These are phyloP conservation scores for Zopfia rhizophila DNA, from an alignment of 2,329 filamentous ascomycete species.

Conservation along the genomic window DNA sequence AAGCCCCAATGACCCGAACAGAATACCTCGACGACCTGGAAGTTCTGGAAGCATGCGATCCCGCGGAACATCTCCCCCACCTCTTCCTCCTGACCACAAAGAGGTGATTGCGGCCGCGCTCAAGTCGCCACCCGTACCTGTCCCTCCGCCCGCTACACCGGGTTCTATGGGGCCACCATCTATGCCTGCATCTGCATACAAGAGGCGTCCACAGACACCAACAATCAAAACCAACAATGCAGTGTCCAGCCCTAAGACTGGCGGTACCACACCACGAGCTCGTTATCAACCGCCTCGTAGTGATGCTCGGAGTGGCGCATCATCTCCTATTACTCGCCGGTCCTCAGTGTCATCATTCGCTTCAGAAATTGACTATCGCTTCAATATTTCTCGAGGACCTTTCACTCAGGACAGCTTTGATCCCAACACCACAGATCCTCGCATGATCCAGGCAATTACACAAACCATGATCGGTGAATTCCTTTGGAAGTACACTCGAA, in stretches of 20 bases:
- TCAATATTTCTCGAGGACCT: conserved; percentile 76
- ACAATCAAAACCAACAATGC: conserved; percentile 54
- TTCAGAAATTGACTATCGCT: conserved; percentile 90
- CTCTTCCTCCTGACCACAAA: conserved; percentile 83
- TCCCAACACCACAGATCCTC: conserved; percentile 79
- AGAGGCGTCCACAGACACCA: conserved; percentile 55
- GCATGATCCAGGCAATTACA: conserved; percentile 99
- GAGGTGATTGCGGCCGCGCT: conserved; percentile 83
- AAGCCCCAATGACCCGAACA: conserved; percentile 37
- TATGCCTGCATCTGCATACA: conserved; percentile 80
- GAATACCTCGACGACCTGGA: conserved; percentile 67
- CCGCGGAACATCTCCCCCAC: conserved; percentile 67
- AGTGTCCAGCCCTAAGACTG: conserved; percentile 55
- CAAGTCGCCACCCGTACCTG: conserved; percentile 58
- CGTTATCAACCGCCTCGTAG: conserved; percentile 55
- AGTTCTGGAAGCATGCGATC: conserved; percentile 76
- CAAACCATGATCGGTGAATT: conserved; percentile 99
- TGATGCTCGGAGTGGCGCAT: conserved; percentile 55
- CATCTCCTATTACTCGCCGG: conserved; percentile 69
- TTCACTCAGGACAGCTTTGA: conserved; percentile 68
- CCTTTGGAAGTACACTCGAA: conserved; percentile 98
- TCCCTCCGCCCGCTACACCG: conserved; percentile 49
- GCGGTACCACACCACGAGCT: conserved; percentile 67
- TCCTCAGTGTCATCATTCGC: conserved; percentile 96
- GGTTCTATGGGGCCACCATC: conserved; percentile 84